Base-by-base conservation (phyloP, 148 eudicot genomes). In the Rhododendron vialii region DNA sequence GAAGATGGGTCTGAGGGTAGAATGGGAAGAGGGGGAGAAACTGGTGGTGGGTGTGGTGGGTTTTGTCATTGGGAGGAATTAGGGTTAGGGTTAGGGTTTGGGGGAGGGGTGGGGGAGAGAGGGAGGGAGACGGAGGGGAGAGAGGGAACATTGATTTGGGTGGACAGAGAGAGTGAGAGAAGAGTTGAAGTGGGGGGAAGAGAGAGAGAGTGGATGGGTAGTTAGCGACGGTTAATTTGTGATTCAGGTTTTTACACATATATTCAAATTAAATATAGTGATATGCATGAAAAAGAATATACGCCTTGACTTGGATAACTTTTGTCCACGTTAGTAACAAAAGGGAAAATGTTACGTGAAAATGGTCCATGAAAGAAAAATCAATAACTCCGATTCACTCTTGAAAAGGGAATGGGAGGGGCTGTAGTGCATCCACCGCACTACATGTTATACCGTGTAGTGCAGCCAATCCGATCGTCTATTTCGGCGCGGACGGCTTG, bases 151-250 rank as follows among this genome's bases (percentile, higher is more conserved):
- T 10, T 24, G 59, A 18, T n/a, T 33, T 55, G 47, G 84, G 59
- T 76, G 3, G 67, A 78, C 90, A 82, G 74, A 22, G 81, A 38
- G 76, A 30, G n/a, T n/a, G 76, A 24, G 36, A 10, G 81, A n/a
- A 45, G 55, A 73, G 82, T 36, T 73, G 81, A n/a, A 43, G 17
- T 67, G 24, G 41, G 55, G 47, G 63, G 33, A 7, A 45, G 71
- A 82, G 83, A 81, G 81, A 50, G 86, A 11, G 36, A 50, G 73
- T 24, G 86, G 84, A 82, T 82, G 76, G 93, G 90, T 89, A 69
- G 93, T 91, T 87, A 51, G 69, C 86, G 80, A 83, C 90, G 81
- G 94, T 92, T 91, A 89, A 8, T 88, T 86, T 93, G 95, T 94
- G 97, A 90, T 74, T 65, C 88, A 89, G 88, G 86, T 88, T 88